Evolutionary conservation across 2,329 filamentous ascomycete species (phyloP).

Genomic region (Colletotrichum sp.): DNA sequence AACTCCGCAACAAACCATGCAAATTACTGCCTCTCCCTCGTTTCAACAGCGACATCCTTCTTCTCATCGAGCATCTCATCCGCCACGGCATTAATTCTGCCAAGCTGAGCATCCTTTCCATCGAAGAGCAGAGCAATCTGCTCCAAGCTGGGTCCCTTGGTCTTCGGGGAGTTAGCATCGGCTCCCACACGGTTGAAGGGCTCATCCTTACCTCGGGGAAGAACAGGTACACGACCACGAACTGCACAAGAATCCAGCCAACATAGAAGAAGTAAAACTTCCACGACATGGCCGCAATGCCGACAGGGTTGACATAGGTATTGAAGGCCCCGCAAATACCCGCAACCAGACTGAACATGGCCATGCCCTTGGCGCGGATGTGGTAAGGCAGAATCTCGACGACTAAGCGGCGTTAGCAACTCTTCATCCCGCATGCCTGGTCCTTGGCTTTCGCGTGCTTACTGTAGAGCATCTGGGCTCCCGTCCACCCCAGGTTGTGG

Average conservation of each 20-base stretch:
- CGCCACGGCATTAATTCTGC: neutral
- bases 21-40: neutral
- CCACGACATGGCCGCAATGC: slow-evolving; percentile 53
- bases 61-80: slow-evolving; percentile 18
- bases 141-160: slow-evolving; percentile 23
- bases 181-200: rapidly evolving
- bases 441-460: neutral
- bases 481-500: slow-evolving; percentile 19
- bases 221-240: slow-evolving; percentile 41
- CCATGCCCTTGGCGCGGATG: slow-evolving; percentile 56
- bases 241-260: slow-evolving; percentile 30
- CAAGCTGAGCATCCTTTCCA: slow-evolving; percentile 2
- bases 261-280: slow-evolving; percentile 65
- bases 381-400: slow-evolving; percentile 59
- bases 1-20: neutral
- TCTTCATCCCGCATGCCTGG: neutral
- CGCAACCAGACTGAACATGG: slow-evolving; percentile 24
- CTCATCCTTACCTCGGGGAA: slow-evolving; percentile 20
- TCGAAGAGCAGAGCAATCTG: slow-evolving; percentile 25
- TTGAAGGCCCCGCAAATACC: slow-evolving; percentile 28
- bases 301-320: slow-evolving; percentile 55
- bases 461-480: slow-evolving; percentile 19
- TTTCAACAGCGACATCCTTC: neutral
- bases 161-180: slow-evolving; percentile 3
- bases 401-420: neutral